These are phyloP conservation scores for Nicotiana rustica DNA, from an alignment of 305 asterid genomes.

Conservation along the genomic window DNA sequence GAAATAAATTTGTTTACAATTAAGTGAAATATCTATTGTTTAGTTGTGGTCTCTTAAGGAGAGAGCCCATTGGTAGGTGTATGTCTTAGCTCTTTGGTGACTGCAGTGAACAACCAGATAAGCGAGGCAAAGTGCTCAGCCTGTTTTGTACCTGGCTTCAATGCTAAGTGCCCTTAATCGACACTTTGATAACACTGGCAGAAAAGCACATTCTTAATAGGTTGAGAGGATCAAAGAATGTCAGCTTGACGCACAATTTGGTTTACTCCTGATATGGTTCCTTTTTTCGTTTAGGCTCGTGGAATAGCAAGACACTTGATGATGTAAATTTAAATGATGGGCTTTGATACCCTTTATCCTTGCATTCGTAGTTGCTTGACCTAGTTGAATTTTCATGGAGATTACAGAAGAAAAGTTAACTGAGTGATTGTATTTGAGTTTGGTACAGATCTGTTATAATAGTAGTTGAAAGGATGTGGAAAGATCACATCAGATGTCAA, in stretches of 20 bases:
- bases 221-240: not conserved
- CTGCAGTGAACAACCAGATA: not conserved
- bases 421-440: not conserved
- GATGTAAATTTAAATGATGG: not conserved
- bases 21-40: too few relatives aligned
- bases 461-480: not conserved
- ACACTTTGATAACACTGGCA: not conserved
- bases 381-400: conserved; percentile 6
- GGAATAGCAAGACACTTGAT: not conserved
- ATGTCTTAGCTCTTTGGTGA: not conserved
- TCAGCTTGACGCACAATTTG: not conserved
- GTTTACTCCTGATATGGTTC: not conserved
- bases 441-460: not conserved
- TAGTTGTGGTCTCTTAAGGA: too few relatives aligned
- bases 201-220: not conserved
- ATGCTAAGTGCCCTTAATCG: not conserved
- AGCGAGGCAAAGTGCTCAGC: not conserved
- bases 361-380: not conserved
- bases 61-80: too few relatives aligned
- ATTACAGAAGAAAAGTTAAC: not conserved
- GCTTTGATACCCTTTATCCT: not conserved
- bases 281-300: not conserved
- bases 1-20: too few relatives aligned
- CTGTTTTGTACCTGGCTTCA: not conserved
- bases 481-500: not conserved